Base-by-base conservation (phyloP, 305 asterid genomes). In the Fraxinus nigra region DNA sequence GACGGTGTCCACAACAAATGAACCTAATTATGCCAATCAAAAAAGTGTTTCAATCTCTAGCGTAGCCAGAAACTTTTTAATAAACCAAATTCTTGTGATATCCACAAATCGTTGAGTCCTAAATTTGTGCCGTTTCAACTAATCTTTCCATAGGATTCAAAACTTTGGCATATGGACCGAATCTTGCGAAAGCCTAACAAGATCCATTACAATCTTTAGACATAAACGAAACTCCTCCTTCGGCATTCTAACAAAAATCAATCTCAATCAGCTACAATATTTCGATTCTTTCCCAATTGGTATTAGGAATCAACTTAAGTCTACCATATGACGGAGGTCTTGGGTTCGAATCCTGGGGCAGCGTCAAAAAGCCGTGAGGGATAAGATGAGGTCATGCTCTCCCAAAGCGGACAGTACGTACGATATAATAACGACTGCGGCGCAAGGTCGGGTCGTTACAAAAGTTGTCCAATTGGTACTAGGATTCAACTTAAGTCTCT, bases 151-250 rank as follows among this genome's bases (percentile, higher is more conserved):
- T 56, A 93, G 79, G 26, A 85, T 85, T 72, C 82, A 87, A 84
- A 95, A 91, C 86, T 92, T 95, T 0, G 89, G 91, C 78, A 93
- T 87, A 80, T 86, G 91, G 84, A 86, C 89, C 94, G 93, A 88
- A 88, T 93, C 98, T 48, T 91, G 98, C 84, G 92, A 89, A 85
- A 93, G 92, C 90, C 98, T 88, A 70, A 38, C 46, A 38, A 38
- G 46, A 38, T 8, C 11, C 11, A 0, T 38, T 9, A 1, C 46
- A 7, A 38, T 38, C 46, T 38, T 38, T 38, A 8, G 46, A 1
- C 13, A 37, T 7, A 38, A 85, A n/a, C 34, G 48, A 76, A 93
- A 92, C 0, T 87, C 87, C 84, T 93, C 92, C 78, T 3, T 90
- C 77, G 93, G 63, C 89, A 90, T 81, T 81, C 89, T 85, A 73